Conservation (phyloP, 305 asterid genomes). For the Monarda citriodora region DNA sequence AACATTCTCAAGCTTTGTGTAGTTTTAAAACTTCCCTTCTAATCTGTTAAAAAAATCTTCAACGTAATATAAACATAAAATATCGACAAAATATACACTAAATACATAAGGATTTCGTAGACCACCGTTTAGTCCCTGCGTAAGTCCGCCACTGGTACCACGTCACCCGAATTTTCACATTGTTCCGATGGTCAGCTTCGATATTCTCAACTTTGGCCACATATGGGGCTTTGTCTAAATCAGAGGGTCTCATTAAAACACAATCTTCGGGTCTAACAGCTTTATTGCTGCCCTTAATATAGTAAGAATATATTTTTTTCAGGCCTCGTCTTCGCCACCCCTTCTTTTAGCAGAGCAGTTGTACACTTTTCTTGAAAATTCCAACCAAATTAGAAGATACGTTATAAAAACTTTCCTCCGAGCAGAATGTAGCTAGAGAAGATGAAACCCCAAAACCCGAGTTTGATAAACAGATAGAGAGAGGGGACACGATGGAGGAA, state of each 20-base stretch:
- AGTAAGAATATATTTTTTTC: constrained; percentile 65
- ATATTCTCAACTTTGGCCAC: constrained; percentile 85
- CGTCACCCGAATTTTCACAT: constrained; percentile 67
- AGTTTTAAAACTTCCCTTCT: too few relatives aligned
- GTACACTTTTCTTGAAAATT: neutral
- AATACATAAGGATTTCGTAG: too few relatives aligned
- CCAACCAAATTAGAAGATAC: neutral
- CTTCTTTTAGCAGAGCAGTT: constrained; percentile 7
- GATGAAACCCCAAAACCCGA: constrained; percentile 19
- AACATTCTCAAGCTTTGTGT: too few relatives aligned
- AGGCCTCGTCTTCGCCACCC: constrained; percentile 71
- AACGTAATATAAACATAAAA: too few relatives aligned
- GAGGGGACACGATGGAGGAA: constrained; percentile 5
- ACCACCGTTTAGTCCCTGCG: too few relatives aligned
- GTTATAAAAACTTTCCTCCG: neutral
- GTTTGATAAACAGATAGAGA: neutral
- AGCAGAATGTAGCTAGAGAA: constrained; percentile 13
- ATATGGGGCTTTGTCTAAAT: constrained; percentile 71
- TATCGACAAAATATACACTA: too few relatives aligned
- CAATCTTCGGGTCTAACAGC: constrained; percentile 77
- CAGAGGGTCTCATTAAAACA: constrained; percentile 83
- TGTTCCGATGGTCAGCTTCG: constrained; percentile 77
- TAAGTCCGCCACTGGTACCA: too few relatives aligned
- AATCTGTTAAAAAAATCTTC: too few relatives aligned
- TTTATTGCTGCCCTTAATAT: constrained; percentile 66